These are phyloP conservation scores for Thelephora aurantiotincta DNA, from an alignment of 768 basidiomycete genomes.

Conservation along the genomic window DNA sequence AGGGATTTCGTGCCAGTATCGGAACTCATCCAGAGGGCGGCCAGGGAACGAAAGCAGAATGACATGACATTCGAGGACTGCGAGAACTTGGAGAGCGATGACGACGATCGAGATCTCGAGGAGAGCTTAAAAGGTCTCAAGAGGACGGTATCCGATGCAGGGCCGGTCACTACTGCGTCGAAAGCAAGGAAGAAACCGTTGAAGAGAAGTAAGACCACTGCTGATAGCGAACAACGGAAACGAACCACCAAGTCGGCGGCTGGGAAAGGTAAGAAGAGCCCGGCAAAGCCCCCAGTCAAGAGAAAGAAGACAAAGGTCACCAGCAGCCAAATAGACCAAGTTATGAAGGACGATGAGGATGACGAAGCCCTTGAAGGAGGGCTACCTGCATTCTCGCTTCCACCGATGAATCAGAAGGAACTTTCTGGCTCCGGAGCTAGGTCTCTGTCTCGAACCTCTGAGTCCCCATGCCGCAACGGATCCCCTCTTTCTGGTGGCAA, in stretches of 20 bases:
- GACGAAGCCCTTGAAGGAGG: too few species aligned
- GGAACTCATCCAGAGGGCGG: conserved; percentile 42
- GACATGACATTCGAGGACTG: conserved; percentile 23
- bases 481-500: too few species aligned
- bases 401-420: too few species aligned
- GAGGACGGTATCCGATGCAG: conserved; percentile 28
- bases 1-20: conserved; percentile 60
- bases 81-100: conserved; percentile 44
- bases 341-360: too few species aligned
- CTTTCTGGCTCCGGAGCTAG: too few species aligned
- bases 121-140: conserved; percentile 34
- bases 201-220: conserved; percentile 14
- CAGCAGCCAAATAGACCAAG: too few species aligned
- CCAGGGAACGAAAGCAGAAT: conserved; percentile 28
- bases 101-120: conserved; percentile 54
- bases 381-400: too few species aligned
- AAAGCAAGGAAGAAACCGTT: conserved; percentile 16
- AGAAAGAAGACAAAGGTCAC: too few species aligned
- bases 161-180: conserved; percentile 21
- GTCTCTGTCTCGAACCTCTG: too few species aligned
- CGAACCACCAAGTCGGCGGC: not conserved
- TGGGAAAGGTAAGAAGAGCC: too few species aligned
- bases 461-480: too few species aligned
- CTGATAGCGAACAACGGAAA: conserved; percentile 5
- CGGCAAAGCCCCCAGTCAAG: too few species aligned